Base-by-base conservation (phyloP, 495 filamentous ascomycete species). In the Trichoderma virens region DNA sequence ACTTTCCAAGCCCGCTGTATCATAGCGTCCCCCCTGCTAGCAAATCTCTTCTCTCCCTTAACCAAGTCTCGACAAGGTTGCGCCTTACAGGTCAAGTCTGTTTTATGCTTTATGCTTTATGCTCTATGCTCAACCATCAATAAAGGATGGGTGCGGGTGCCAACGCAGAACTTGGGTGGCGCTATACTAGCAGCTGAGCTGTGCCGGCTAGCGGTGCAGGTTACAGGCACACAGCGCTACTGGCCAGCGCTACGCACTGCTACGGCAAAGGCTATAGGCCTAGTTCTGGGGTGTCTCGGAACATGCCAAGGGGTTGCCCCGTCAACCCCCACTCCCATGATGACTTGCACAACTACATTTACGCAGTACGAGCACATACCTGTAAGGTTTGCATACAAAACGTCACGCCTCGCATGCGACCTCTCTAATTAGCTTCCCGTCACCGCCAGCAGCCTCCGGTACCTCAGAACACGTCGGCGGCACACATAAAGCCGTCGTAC, bases 351-450 rank as follows among this genome's bases (percentile, higher is more conserved):
- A 27, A 30, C 25, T 56, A 11, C 20, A 56, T 7, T 7, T 51
- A n/a, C 45, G 23, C n/a, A 51, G 45, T 51, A 51, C 45, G 45
- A 51, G 45, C 45, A 20, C 45, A 7, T 51, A 51, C 45, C 23
- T 51, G 8, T 51, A 20, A 51, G n/a, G n/a, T 51, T 51, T 56
- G 9, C 51, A 27, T 56, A 56, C 51, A 56, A 56, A 56, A 56
- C 51, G 51, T 56, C 51, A 56, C 51, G 51, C 51, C 51, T 56
- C 51, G 51, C 51, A 56, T 56, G 51, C 51, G 51, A 56, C 51
- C 51, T 56, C 51, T 56, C 51, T 30, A 51, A 5, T 51, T n/a
- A 45, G 41, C 18, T 13, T 45, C 41, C 41, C 41, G 41, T 56
- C 51, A 56, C 51, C 51, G 51, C 51, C 27, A 27, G n/a, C n/a